Evolutionary conservation across 2,329 filamentous ascomycete species (phyloP).

Genomic region (Claviceps arundinis): DNA sequence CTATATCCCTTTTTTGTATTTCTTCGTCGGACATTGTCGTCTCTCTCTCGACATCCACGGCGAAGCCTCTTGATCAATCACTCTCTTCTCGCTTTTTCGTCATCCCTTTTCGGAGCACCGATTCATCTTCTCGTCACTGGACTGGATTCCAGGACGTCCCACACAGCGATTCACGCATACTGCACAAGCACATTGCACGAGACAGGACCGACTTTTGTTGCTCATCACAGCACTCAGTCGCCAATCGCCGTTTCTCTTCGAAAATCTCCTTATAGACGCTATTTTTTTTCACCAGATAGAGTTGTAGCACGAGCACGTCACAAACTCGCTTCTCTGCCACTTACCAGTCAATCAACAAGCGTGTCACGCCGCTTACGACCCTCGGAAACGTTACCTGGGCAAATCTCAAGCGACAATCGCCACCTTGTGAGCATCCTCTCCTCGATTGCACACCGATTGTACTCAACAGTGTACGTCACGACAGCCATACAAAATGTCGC

Average conservation of each 20-base stretch:
- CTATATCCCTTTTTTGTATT: background rate
- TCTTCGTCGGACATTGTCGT: background rate
- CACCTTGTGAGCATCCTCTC: background rate
- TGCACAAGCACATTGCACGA: background rate
- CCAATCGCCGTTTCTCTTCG: background rate
- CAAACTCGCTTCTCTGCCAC: background rate
- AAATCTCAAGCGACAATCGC: background rate
- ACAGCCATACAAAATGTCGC: constrained; percentile 26
- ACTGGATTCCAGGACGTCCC: constrained; percentile 8
- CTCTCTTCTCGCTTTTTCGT: constrained; percentile 3
- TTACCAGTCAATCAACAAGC: background rate
- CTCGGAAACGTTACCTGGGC: background rate
- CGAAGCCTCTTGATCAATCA: background rate
- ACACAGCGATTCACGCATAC: background rate
- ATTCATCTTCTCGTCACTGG: constrained; percentile 2
- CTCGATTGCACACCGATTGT: too few relatives aligned
- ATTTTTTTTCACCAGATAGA: background rate
- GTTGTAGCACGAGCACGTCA: background rate
- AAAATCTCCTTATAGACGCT: background rate
- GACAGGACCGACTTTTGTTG: background rate
- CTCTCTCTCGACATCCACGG: background rate
- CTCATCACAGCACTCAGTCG: background rate
- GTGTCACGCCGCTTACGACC: background rate
- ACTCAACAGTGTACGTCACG: too few relatives aligned
- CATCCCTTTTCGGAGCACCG: background rate